Evolutionary conservation across 805 yeast species (phyloP), one percentile per base, ranked within the genome.

Genomic region (Debaryomyces castellii): DNA sequence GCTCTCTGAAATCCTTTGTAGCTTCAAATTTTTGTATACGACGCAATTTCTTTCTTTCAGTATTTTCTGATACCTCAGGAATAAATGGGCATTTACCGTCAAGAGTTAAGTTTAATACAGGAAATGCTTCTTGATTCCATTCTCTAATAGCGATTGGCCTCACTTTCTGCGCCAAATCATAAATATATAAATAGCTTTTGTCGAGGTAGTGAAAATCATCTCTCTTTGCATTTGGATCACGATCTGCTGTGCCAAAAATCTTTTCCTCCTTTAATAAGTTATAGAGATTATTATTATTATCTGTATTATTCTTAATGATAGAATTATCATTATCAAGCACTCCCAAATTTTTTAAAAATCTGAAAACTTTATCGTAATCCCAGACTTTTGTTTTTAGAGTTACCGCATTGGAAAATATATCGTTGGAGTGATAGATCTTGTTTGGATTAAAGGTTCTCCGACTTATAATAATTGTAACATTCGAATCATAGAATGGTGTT

Each of bases 161-260:
- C 50, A 85, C 83, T 20, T 77, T 77, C 55, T 87, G 91, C 51
- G 83, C 77, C 21, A 87, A 71, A 58, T 94, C 99, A 67, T 85
- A 92, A 32, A 89, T 84, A 52, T 85, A 83, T 22, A 89, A 69
- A 64, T 83, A 89, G 44, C 70, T 68, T 32, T 84, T 82, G 41
- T 82, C 83, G 63, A 94, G 88, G 62, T 87, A 87, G 58, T 85
- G 83, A 57, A 86, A 79, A 60, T 92, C 97, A 55, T 88, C 96
- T 46, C 96, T 74, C 52, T 78, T 82, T 2, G 95, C 94, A 50
- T 75, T 78, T 10, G 95, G 94, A 62, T 91, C 97, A 52, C 96
- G 79, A 63, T 91, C 97, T 30, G 85, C 78, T 0, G 96, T 87
- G 10, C 97, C 97, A 61, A 81, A 83, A 11, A 88, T 66, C 57